Base-by-base conservation (phyloP, 805 yeast species). In the Monosporozyma solicola region DNA sequence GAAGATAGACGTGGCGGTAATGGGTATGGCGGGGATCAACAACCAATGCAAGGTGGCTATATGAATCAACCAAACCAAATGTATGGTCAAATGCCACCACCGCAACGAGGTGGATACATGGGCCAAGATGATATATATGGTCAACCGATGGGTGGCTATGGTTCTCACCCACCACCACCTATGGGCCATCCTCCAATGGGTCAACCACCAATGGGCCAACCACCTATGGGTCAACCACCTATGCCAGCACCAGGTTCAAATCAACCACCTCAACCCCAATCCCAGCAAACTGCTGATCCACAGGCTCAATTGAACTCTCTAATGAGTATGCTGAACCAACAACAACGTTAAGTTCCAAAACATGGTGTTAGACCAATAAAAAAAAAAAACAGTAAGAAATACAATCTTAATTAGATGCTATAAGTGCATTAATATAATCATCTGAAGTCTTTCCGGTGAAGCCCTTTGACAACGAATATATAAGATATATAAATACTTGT, bases 261-360 rank as follows among this genome's bases (percentile, higher is more conserved):
- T 41, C 52, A 55, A 16, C 57, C 61, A 15, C 60, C 62, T 24
- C 59, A 53, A 29, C 57, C 55, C 1, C 67, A 52, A 52, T 55
- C 56, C 27, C 66, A 52, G 52, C 66, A 56, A 32, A 61, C 55
- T 54, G 60, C 55, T 39, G 74, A 67, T 44, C 67, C 73, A 25
- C 68, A 72, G 44, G 75, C 74, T 4, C 76, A 72, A 56, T 57
- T 74, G 20, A 72, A 72, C 35, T 70, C 74, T 33, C 59, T 74
- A 53, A 72, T 74, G 74, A 72, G 69, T 27, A 72, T 74, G 68
- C 61, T 74, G 29, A 72, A 72, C 49, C 73, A 72, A 55, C 74
- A 71, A 51, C 69, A 67, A 43, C 57, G 20, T 11, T 46, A 16
- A 41, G 47, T 13, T 32, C 4, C 11, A 32, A 32, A 32, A 61